phyloP scores from a whole-genome alignment of 148 eudicot species.

The Bassia scoparia region DNA sequence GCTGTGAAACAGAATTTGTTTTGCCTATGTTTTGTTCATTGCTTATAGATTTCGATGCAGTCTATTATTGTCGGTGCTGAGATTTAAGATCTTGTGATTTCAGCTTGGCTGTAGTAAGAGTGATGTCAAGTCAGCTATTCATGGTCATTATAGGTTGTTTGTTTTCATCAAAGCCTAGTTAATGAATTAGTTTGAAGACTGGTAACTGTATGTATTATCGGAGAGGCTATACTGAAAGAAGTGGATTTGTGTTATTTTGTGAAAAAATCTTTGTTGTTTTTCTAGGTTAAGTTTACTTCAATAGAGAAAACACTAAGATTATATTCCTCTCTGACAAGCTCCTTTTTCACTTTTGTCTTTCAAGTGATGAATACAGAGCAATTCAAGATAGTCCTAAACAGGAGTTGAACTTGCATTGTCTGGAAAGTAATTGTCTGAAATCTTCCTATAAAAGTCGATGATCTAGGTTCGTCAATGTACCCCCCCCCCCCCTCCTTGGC shows the following conservation, averaged over 20 bases:
- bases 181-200: not conserved
- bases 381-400: slow-evolving; percentile 68
- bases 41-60: too few species aligned
- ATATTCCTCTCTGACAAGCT: slow-evolving; percentile 6
- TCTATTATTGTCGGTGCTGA: too few species aligned
- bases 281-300: not conserved
- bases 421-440: slow-evolving; percentile 74
- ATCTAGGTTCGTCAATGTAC: slow-evolving; percentile 44
- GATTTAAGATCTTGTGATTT: too few species aligned
- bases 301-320: slow-evolving; percentile 12
- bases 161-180: not conserved
- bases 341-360: slow-evolving; percentile 10
- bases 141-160: not conserved
- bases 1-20: too few species aligned
- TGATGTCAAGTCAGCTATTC: not conserved
- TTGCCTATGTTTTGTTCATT: too few species aligned
- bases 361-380: slow-evolving; percentile 88
- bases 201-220: not conserved
- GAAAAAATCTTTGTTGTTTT: not conserved
- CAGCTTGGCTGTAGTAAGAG: not conserved
- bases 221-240: too few species aligned
- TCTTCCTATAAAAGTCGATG: slow-evolving; percentile 88
- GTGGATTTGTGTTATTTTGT: too few species aligned
- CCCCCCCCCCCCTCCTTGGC: too few species aligned
- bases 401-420: slow-evolving; percentile 78